Base-by-base conservation (phyloP, 2,329 filamentous ascomycete genomes). In the Paraphaeosphaeria minitans region DNA sequence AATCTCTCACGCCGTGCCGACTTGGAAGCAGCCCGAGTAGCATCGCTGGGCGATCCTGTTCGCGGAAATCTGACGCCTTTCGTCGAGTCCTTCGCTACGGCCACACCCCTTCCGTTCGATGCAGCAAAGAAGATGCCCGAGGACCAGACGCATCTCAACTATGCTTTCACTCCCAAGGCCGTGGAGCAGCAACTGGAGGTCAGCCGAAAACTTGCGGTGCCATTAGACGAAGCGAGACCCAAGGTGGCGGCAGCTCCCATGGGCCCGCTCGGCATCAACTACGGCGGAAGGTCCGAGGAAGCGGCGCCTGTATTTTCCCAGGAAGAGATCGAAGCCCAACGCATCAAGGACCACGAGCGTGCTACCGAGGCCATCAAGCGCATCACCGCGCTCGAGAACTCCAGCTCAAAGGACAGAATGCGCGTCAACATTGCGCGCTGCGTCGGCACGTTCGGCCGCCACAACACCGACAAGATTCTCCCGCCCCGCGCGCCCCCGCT, bases 381-480 rank as follows among this genome's bases (percentile, higher is more conserved):
- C 56, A 97, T 99, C 75, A 85, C 92, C 1, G 85, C 86, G 45
- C 81, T 99, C 55, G 84, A 85, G 42, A 93, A 96, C 70, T 89
- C 87, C 68, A 94, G 86, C 76, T 88, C 86, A 66, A 89, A 90
- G 77, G 92, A 97, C 71, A 86, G 87, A 53, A 87, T 89, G 67
- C 89, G 93, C 66, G 87, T 91, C 72, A 97, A 97, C 74, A 89
- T 94, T 67, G 85, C 88, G 66, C 88, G 92, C 61, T 96, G 93
- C 76, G 85, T 99, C 65, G 86, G 93, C 60, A 89, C 87, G 2
- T 97, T 99, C 71, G 95, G 95, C 51, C 88, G 95, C 51, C 95
- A 99, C 82, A 87, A 89, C 67, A 99, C 95, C 1, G 95, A 99
- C 77, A 69, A 77, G 9, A 75, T 79, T 4, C 84, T 99, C 31